These are phyloP conservation scores for Amylocystis lapponica DNA, from an alignment of 768 basidiomycete species.

Conservation along the genomic window DNA sequence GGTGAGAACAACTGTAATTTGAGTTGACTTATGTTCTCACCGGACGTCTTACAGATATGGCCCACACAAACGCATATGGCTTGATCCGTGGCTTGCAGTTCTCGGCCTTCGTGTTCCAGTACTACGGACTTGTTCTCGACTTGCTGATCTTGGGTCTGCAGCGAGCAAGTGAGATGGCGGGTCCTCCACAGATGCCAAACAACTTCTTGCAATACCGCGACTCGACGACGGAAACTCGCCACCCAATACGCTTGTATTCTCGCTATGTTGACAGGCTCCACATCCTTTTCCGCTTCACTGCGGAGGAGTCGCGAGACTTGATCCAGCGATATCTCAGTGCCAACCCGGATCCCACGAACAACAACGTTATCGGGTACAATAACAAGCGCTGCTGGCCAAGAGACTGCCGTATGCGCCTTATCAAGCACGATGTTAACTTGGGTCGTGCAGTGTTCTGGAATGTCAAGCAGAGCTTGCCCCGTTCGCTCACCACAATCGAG, in stretches of 20 bases:
- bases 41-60: conserved; percentile 59
- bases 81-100: conserved; percentile 97
- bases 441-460: conserved; percentile 99
- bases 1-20: conserved; percentile 26
- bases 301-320: conserved; percentile 94
- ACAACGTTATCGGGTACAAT: conserved; percentile 98
- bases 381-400: conserved; percentile 99
- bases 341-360: conserved; percentile 97
- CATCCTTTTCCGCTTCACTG: conserved; percentile 95
- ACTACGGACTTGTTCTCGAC: conserved; percentile 94
- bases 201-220: conserved; percentile 98
- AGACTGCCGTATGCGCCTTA: conserved; percentile 97
- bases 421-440: conserved; percentile 99
- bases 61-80: conserved; percentile 95
- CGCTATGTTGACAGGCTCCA: conserved; percentile 95
- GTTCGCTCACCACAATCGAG: conserved; percentile 96
- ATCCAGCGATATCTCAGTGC: conserved; percentile 97
- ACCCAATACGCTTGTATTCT: conserved; percentile 97
- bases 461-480: conserved; percentile 92
- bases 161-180: conserved; percentile 98
- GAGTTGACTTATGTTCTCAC: not conserved
- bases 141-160: conserved; percentile 95
- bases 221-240: conserved; percentile 89
- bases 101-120: conserved; percentile 99
- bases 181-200: conserved; percentile 95